Conservation (phyloP, 805 yeast species). For the Lipomyces spencermartinsiae region DNA sequence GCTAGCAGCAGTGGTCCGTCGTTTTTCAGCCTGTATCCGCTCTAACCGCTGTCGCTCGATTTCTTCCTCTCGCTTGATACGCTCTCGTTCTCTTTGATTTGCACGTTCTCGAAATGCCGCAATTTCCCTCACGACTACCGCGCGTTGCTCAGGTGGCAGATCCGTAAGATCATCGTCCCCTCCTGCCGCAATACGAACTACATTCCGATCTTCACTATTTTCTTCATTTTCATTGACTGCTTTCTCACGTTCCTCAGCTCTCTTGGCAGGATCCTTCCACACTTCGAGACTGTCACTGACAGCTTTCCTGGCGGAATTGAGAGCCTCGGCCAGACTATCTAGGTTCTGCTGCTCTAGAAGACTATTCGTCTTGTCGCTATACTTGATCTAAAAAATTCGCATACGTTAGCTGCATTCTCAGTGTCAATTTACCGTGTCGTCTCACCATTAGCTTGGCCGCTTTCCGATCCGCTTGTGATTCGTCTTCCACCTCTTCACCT, state of each 20-base stretch:
- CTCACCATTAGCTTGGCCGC: conserved; percentile 10
- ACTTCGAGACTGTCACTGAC: conserved; percentile 14
- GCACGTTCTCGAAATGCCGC: conserved; percentile 38
- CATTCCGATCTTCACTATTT: conserved; percentile 5
- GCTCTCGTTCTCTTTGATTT: conserved; percentile 35
- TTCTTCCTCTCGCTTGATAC: conserved; percentile 35
- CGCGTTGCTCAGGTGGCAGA: conserved; percentile 36
- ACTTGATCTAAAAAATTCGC: conserved; percentile 1
- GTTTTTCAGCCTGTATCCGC: conserved; percentile 28
- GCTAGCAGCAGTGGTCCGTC: conserved; percentile 10
- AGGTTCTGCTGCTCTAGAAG: conserved; percentile 2
- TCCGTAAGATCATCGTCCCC: conserved; percentile 39
- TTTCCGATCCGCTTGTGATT: conserved; percentile 20
- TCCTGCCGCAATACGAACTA: neutral
- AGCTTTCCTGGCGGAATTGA: neutral
- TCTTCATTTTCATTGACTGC: conserved; percentile 7
- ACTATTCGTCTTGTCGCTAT: conserved; percentile 21
- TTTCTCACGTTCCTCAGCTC: conserved; percentile 16
- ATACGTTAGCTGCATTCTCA: neutral
- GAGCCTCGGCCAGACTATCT: neutral
- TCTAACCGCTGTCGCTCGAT: conserved; percentile 24
- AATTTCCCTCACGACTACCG: conserved; percentile 32
- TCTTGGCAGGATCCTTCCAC: conserved; percentile 28
- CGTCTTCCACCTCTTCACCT: conserved; percentile 33
- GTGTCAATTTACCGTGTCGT: neutral